phyloP scores from a whole-genome alignment of 169 alveolate genomes.

The Plasmodium vinckei region DNA sequence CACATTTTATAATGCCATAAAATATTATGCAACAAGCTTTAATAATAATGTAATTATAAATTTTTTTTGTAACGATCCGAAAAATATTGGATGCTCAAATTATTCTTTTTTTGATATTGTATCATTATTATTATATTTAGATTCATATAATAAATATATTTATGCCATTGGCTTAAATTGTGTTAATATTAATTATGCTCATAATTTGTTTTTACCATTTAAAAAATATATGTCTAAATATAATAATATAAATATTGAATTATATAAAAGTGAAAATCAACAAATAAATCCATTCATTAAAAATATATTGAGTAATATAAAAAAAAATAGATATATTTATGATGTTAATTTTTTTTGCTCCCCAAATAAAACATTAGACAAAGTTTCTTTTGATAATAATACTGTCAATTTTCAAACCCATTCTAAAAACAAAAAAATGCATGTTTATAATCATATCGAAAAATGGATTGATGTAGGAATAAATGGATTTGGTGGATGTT shows the following conservation, averaged over 20 bases:
- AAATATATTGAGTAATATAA: slow-evolving; percentile 9
- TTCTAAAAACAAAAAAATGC: slow-evolving; percentile 3
- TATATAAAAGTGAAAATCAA: slow-evolving; percentile 15
- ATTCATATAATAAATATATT: slow-evolving; percentile 29
- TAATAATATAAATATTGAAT: slow-evolving; percentile 6
- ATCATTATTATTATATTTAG: slow-evolving; percentile 23
- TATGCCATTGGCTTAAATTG: slow-evolving; percentile 62
- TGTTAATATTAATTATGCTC: slow-evolving; percentile 25
- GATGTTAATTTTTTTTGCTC: slow-evolving; percentile 61
- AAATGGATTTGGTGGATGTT: slow-evolving; percentile 69
- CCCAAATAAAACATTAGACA: slow-evolving; percentile 38
- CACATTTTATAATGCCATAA: slow-evolving; percentile 29
- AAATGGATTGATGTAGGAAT: slow-evolving; percentile 29
- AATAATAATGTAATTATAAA: slow-evolving; percentile 17
- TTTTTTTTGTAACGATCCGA: slow-evolving; percentile 25
- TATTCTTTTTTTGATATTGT: slow-evolving; percentile 52
- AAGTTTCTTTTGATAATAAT: slow-evolving; percentile 1
- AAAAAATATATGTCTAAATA: slow-evolving; percentile 13
- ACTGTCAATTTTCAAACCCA: slow-evolving; percentile 3
- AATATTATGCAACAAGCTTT: slow-evolving; percentile 14
- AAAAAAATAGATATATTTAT: slow-evolving; percentile 28
- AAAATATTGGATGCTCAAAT: slow-evolving; percentile 24
- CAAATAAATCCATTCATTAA: slow-evolving; percentile 8
- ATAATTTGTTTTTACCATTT: slow-evolving; percentile 34
- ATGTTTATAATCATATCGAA: slow-evolving; percentile 25